Conservation (phyloP, 176 grass and related monocot species). For the Musa schizocarpa region DNA sequence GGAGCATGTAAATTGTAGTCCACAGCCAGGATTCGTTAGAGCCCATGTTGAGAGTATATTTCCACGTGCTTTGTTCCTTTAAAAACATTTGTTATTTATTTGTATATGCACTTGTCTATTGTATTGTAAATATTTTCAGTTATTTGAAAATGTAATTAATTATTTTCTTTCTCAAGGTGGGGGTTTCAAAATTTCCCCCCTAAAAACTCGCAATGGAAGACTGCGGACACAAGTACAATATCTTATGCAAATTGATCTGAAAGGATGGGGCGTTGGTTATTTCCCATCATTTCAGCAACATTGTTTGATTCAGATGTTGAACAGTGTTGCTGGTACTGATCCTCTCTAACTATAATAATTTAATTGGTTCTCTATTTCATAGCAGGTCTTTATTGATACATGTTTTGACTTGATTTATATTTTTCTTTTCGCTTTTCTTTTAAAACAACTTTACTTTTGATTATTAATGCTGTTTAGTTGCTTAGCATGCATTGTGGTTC, state of each 20-base stretch:
- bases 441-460: too few relatives aligned
- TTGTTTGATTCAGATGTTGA: slow-evolving; percentile 93
- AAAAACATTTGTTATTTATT: neutral
- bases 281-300: slow-evolving; percentile 89
- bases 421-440: neutral
- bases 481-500: too few relatives aligned
- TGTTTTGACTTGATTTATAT: neutral
- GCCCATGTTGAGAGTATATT: slow-evolving; percentile 83
- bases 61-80: neutral
- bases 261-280: slow-evolving; percentile 83
- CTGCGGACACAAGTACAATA: slow-evolving; percentile 83
- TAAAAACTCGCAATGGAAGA: slow-evolving; percentile 74
- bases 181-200: slow-evolving; percentile 90
- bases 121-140: neutral
- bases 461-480: too few relatives aligned
- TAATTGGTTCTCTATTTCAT: neutral
- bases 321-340: slow-evolving; percentile 76
- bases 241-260: slow-evolving; percentile 99
- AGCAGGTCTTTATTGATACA: neutral
- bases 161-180: slow-evolving; percentile 55
- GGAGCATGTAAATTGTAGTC: slow-evolving; percentile 88
- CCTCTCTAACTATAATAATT: neutral
- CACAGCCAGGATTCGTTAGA: slow-evolving; percentile 94
- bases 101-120: slow-evolving; percentile 7
- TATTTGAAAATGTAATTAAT: neutral